Conservation (phyloP, 2,329 filamentous ascomycete genomes). For the Ascochyta koolunga region DNA sequence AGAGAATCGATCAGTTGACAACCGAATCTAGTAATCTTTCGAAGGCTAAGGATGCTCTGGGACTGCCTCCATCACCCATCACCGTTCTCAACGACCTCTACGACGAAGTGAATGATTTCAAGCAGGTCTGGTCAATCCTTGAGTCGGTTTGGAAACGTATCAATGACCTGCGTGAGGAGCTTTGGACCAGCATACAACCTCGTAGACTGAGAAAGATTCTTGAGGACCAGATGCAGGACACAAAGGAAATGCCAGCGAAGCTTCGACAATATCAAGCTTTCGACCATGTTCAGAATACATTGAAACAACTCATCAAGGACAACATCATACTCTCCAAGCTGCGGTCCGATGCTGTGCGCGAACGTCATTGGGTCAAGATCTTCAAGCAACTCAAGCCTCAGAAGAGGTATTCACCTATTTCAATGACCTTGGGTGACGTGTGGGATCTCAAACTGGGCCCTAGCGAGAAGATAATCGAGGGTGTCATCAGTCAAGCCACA, state of each 20-base stretch:
- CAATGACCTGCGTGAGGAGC: slow-evolving; percentile 87
- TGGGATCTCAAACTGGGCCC: slow-evolving; percentile 94
- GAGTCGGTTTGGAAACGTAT: slow-evolving; percentile 96
- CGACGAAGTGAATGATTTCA: slow-evolving; percentile 98
- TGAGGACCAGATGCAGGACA: slow-evolving; percentile 94
- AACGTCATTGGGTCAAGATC: slow-evolving; percentile 96
- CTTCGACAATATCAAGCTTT: slow-evolving; percentile 99
- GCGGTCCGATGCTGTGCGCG: slow-evolving; percentile 94
- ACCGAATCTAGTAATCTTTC: slow-evolving; percentile 91
- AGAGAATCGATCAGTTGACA: slow-evolving; percentile 81
- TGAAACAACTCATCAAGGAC: slow-evolving; percentile 87
- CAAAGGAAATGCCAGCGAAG: slow-evolving; percentile 97
- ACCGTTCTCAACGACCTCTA: slow-evolving; percentile 83
- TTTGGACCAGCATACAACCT: slow-evolving; percentile 96
- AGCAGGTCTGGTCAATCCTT: slow-evolving; percentile 95
- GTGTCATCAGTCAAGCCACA: slow-evolving; percentile 93
- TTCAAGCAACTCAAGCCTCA: slow-evolving; percentile 94
- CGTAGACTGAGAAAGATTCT: slow-evolving; percentile 89
- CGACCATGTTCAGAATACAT: slow-evolving; percentile 91
- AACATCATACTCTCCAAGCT: slow-evolving; percentile 87
- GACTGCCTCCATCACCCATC: slow-evolving; percentile 80
- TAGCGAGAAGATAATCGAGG: slow-evolving; percentile 84
- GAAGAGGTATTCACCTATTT: slow-evolving; percentile 90
- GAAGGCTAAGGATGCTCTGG: slow-evolving; percentile 95
- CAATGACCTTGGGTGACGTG: slow-evolving; percentile 96